Evolutionary conservation across 805 yeast species (phyloP).

Genomic region (Candida nemodendra): DNA sequence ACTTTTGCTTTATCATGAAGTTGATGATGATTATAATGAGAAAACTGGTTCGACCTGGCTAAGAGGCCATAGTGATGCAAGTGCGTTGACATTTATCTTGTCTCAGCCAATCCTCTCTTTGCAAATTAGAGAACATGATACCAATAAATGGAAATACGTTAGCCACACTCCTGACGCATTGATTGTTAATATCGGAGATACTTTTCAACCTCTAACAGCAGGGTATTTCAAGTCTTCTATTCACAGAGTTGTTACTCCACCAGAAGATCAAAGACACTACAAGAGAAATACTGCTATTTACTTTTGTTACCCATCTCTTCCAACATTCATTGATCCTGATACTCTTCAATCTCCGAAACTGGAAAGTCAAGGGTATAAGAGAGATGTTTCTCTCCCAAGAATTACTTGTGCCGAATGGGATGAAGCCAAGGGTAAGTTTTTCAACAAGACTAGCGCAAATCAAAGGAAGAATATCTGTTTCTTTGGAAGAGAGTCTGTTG

Average conservation of each 20-base stretch:
- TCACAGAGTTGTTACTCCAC: constrained; percentile 49
- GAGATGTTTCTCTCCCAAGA: constrained; percentile 29
- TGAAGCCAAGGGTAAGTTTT: constrained; percentile 44
- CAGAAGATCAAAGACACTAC: constrained; percentile 37
- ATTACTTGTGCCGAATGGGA: constrained; percentile 44
- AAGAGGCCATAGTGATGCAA: constrained; percentile 48
- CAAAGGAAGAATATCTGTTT: constrained; percentile 12
- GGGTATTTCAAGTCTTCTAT: constrained; percentile 46
- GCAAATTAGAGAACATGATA: constrained; percentile 38
- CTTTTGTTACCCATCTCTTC: constrained; percentile 39
- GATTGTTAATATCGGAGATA: constrained; percentile 43
- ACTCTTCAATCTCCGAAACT: constrained; percentile 38
- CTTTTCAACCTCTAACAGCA: constrained; percentile 42
- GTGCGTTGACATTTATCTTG: constrained; percentile 40
- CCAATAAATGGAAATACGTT: constrained; percentile 41
- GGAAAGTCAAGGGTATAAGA: constrained; percentile 31
- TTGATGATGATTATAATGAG: constrained; percentile 28
- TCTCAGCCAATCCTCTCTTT: constrained; percentile 42
- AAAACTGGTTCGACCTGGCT: constrained; percentile 41
- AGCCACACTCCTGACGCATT: constrained; percentile 38
- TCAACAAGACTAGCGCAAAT: constrained; percentile 37
- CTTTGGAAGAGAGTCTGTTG: constrained; percentile 21
- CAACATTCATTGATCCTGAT: constrained; percentile 43
- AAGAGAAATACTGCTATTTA: constrained; percentile 42
- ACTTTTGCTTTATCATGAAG: constrained; percentile 38